Conservation (phyloP, 2,329 filamentous ascomycete genomes). For the Thelonectria blattea region DNA sequence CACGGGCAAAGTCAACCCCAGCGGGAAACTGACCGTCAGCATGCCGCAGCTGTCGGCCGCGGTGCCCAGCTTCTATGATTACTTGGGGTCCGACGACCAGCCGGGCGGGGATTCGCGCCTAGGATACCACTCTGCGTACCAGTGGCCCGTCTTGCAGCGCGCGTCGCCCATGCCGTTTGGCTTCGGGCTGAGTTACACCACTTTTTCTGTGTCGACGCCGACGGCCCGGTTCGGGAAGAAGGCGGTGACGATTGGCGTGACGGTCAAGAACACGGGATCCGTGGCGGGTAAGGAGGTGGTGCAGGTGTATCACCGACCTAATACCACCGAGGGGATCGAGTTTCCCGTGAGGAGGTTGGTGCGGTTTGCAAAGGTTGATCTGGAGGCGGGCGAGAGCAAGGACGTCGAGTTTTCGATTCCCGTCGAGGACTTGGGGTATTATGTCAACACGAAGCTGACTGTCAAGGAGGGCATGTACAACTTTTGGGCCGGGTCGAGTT, state of each 20-base stretch:
- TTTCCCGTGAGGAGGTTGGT: slow-evolving; percentile 63
- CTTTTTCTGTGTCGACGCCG: slow-evolving; percentile 58
- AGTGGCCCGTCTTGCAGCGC: slow-evolving; percentile 36
- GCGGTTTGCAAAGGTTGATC: slow-evolving; percentile 64
- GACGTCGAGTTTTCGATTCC: slow-evolving; percentile 43
- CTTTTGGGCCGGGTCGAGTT: slow-evolving; percentile 42
- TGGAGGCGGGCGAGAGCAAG: slow-evolving; percentile 59
- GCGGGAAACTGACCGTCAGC: slow-evolving; percentile 48
- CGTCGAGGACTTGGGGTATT: slow-evolving; percentile 39
- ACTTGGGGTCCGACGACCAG: slow-evolving; percentile 67
- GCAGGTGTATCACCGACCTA: slow-evolving; percentile 57
- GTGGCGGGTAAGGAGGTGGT: slow-evolving; percentile 57
- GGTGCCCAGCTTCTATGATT: slow-evolving; percentile 68
- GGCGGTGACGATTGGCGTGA: slow-evolving; percentile 53
- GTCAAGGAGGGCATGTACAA: slow-evolving; percentile 36
- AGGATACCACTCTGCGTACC: slow-evolving; percentile 55
- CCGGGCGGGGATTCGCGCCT: slow-evolving; percentile 63
- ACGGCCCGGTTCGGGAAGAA: slow-evolving; percentile 41
- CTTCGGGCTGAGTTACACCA: slow-evolving; percentile 69
- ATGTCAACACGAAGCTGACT: slow-evolving; percentile 33
- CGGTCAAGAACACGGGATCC: slow-evolving; percentile 63
- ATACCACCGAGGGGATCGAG: slow-evolving; percentile 56
- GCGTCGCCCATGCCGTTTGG: slow-evolving; percentile 52
- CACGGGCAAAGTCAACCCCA: slow-evolving; percentile 66
- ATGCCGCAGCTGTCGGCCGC: slow-evolving; percentile 54